Conservation (phyloP, 768 basidiomycete species). For the Rhizopogon roseolus region DNA sequence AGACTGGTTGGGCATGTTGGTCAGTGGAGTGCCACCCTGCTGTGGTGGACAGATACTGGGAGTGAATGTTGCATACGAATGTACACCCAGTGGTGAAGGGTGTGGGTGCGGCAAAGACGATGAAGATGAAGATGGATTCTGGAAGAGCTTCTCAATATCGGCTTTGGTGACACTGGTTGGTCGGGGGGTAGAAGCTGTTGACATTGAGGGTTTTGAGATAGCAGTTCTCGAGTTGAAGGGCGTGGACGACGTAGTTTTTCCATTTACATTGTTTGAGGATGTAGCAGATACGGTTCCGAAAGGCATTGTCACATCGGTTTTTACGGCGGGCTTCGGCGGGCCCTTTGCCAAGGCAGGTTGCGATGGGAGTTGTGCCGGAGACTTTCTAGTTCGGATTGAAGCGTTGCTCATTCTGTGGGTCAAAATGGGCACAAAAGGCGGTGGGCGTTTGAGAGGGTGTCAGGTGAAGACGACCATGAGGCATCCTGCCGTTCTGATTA, state of each 20-base stretch:
- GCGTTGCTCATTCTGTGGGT: slow-evolving; percentile 86
- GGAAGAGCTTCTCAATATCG: slow-evolving; percentile 40
- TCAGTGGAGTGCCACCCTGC: slow-evolving; percentile 48
- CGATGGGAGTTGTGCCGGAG: slow-evolving; percentile 65
- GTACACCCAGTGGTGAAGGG: slow-evolving; percentile 37
- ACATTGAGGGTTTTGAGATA: slow-evolving; percentile 24
- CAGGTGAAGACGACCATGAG: slow-evolving; percentile 4
- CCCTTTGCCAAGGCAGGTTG: slow-evolving; percentile 92
- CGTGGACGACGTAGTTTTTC: slow-evolving; percentile 38
- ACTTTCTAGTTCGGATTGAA: slow-evolving; percentile 71
- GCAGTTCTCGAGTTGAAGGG: slow-evolving; percentile 25
- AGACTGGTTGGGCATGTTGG: slow-evolving; percentile 39
- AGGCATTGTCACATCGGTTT: slow-evolving; percentile 70
- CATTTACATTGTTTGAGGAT: slow-evolving; percentile 50
- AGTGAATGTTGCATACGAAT: slow-evolving; percentile 44
- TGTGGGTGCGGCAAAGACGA: slow-evolving; percentile 32
- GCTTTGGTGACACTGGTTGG: slow-evolving; percentile 26
- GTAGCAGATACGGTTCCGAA: slow-evolving; percentile 75
- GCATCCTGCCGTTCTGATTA: too few relatives aligned
- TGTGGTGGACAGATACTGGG: slow-evolving; percentile 41
- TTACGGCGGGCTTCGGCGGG: slow-evolving; percentile 67
- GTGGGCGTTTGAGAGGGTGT: background rate
- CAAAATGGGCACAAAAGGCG: background rate
- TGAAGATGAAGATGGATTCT: slow-evolving; percentile 27
- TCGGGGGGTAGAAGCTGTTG: slow-evolving; percentile 27